phyloP scores from a whole-genome alignment of 371 early-diverging fungal species.

The Mortierella sp. region DNA sequence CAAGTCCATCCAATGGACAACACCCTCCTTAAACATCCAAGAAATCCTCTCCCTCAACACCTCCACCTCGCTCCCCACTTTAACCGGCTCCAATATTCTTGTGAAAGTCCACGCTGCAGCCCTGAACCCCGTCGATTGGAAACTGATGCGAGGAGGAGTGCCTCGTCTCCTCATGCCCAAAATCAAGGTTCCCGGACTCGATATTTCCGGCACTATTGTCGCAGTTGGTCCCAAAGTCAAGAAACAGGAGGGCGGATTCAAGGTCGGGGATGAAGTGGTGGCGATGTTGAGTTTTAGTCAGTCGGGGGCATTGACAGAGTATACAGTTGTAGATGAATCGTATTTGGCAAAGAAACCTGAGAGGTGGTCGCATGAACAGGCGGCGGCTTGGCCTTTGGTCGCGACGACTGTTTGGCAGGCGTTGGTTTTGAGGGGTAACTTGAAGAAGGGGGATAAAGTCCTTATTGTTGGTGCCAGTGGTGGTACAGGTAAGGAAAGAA shows the following conservation, averaged over 20 bases:
- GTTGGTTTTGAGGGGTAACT: conserved; percentile 32
- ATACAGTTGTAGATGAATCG: conserved; percentile 37
- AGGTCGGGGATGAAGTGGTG: conserved; percentile 61
- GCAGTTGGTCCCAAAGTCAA: conserved; percentile 50
- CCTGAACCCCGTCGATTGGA: conserved; percentile 77
- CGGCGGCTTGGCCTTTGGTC: conserved; percentile 65
- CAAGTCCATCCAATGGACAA: conserved; percentile 59
- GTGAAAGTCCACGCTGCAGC: conserved; percentile 70
- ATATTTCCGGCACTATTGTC: conserved; percentile 58
- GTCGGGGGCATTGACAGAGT: conserved; percentile 45
- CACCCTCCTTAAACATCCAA: conserved; percentile 17
- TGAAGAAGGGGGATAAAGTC: conserved; percentile 55
- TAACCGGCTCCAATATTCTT: conserved; percentile 63
- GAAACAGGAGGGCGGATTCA: conserved; percentile 14
- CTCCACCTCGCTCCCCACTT: conserved; percentile 26
- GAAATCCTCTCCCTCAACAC: conserved; percentile 40
- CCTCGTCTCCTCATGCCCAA: conserved; percentile 28
- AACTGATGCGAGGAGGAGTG: conserved; percentile 57
- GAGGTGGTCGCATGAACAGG: conserved; percentile 60
- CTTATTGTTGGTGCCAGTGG: conserved; percentile 62
- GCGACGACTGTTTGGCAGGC: conserved; percentile 64
- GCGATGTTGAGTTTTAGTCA: conserved; percentile 34
- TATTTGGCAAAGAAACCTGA: conserved; percentile 54
- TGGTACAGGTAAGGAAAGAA: conserved; percentile 55
- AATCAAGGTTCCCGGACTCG: conserved; percentile 51